Evolutionary conservation across 2,329 filamentous ascomycete species (phyloP), one percentile per base, ranked within the genome.

Genomic region (Lomentospora prolificans): DNA sequence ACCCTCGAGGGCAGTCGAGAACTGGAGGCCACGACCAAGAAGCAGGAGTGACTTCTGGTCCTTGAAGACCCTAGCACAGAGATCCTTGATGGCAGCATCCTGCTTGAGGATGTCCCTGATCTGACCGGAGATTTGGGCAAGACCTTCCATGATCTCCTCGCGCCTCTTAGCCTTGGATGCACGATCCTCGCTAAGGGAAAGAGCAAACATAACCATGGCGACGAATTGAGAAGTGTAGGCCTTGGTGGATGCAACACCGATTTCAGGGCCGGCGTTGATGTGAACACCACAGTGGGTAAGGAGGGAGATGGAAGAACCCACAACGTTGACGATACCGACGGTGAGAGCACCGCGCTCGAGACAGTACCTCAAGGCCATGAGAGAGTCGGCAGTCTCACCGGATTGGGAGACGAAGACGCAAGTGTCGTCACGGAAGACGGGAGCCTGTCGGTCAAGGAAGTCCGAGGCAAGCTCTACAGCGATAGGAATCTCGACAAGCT

Each of bases 281-380:
- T 99, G 94, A 56, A 99, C 94, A 90, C 94, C 94, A 67, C 94
- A 99, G 82, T 99, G 94, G 61, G 94, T 99, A 66, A 99, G 87
- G 65, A 99, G 86, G 50, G 94, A 99, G 73, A 99, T 99, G 68
- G 91, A 96, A 57, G 94, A 97, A 66, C 94, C 94, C 66, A 99
- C 94, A 59, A 95, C 90, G 76, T 99, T 99, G 74, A 99, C 94
- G 63, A 97, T 91, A 77, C 94, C 94, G 62, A 99, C 94, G 46
- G 94, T 97, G 72, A 99, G 78, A 53, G 94, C 94, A 66, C 94
- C 94, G 61, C 94, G 90, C 81, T 99, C 94, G 70, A 99, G 78
- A 76, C 94, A 99, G 84, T 97, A 97, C 65, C 91, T 86, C 61
- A 99, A 85, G 60, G 94, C 94, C 88, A 96, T 87, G 63, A 99